phyloP scores from a whole-genome alignment of 2,329 filamentous ascomycete genomes.

The Fonsecaea multimorphosa region DNA sequence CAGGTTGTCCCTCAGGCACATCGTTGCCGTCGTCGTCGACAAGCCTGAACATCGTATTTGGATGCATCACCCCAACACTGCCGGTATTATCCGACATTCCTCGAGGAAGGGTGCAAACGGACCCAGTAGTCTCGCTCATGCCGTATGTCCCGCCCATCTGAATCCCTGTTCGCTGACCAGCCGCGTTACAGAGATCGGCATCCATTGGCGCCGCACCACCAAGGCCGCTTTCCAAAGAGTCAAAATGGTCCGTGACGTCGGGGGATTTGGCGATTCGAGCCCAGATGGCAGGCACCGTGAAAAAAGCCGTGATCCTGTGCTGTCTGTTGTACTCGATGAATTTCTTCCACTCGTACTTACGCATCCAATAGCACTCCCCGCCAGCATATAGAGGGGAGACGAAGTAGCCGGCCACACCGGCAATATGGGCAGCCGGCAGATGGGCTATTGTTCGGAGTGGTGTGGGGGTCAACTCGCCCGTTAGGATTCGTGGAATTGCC shows the following conservation, averaged over 20 bases:
- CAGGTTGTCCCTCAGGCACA: conserved; percentile 16
- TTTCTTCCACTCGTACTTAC: conserved; percentile 61
- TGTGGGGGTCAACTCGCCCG: background rate
- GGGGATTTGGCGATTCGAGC: conserved; percentile 64
- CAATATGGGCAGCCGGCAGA: conserved; percentile 56
- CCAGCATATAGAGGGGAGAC: conserved; percentile 55
- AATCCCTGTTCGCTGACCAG: conserved; percentile 60
- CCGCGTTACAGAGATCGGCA: conserved; percentile 59
- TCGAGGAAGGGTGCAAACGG: conserved; percentile 41
- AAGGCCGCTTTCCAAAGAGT: conserved; percentile 54
- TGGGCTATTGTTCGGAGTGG: conserved; percentile 44
- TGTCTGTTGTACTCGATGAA: conserved; percentile 61
- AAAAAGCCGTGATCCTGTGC: conserved; percentile 61
- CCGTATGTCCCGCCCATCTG: conserved; percentile 57
- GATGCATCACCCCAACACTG: background rate
- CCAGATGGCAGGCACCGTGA: conserved; percentile 67
- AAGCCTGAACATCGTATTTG: conserved; percentile 49
- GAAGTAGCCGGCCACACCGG: conserved; percentile 56
- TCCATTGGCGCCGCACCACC: conserved; percentile 65
- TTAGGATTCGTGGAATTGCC: background rate
- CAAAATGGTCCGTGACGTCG: conserved; percentile 63
- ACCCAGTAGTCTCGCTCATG: conserved; percentile 60
- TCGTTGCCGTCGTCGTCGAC: conserved; percentile 34
- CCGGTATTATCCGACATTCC: background rate
- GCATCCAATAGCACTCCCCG: conserved; percentile 67